Conservation (phyloP, 345 rosid genomes). For the Acer yangbiense region DNA sequence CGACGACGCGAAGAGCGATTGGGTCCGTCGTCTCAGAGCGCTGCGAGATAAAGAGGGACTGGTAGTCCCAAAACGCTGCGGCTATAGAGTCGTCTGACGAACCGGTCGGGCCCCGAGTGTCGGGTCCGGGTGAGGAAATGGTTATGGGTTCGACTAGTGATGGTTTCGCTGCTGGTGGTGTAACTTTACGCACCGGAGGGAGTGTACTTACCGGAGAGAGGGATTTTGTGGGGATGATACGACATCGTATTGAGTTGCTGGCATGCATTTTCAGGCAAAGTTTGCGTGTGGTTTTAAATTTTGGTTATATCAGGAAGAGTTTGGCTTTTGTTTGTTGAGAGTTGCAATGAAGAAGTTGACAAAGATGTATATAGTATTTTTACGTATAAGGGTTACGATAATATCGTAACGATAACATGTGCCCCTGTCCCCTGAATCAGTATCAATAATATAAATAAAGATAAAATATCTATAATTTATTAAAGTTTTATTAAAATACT, state of each 20-base stretch:
- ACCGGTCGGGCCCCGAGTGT: slow-evolving; percentile 12
- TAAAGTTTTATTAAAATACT: too few species aligned
- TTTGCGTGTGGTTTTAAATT: background rate
- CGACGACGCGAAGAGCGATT: slow-evolving; percentile 39
- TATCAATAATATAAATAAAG: too few species aligned
- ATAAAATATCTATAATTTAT: too few species aligned
- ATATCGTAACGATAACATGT: too few species aligned
- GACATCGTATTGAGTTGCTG: slow-evolving; percentile 21
- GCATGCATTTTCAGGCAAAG: slow-evolving; percentile 35
- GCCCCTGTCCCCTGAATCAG: too few species aligned
- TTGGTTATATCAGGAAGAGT: background rate
- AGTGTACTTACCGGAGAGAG: slow-evolving; percentile 29
- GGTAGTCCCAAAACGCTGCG: slow-evolving; percentile 87
- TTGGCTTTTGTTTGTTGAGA: background rate
- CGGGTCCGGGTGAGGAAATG: slow-evolving; percentile 39
- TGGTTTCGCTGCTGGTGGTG: slow-evolving; percentile 29
- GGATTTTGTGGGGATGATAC: slow-evolving; percentile 36
- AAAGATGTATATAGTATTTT: background rate
- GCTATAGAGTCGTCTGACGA: slow-evolving; percentile 38
- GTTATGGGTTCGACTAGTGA: slow-evolving; percentile 47
- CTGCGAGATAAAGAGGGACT: slow-evolving; percentile 75
- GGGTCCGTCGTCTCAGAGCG: slow-evolving; percentile 62
- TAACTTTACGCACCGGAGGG: slow-evolving; percentile 32
- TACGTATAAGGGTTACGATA: too few species aligned
- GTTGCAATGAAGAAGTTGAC: background rate